Base-by-base conservation (phyloP, 176 grass and related monocot species). In the Ananas comosus region DNA sequence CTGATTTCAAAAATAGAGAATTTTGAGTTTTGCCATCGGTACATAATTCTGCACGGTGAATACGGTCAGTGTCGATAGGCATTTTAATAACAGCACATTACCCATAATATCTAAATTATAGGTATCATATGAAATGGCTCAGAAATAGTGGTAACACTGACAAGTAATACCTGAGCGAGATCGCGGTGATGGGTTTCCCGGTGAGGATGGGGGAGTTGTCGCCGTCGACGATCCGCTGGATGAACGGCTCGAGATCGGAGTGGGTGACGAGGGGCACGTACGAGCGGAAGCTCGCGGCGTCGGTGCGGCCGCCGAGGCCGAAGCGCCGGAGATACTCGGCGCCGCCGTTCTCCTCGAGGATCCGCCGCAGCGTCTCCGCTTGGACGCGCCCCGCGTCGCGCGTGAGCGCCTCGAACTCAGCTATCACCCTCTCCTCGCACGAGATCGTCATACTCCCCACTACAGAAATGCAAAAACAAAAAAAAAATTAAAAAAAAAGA, bases 321-420 rank as follows among this genome's bases (percentile, higher is more conserved):
- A 84, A 86, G 21, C 70, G 42, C 9, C 66, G 87, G 75, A 99
- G 80, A 68, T 99, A 99, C 66, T 99, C 95, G 56, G 90, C 80
- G 67, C 76, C 70, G 10, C 78, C 82, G 73, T 99, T 99, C 49
- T 74, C 65, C 48, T 91, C 78, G 0, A 99, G 90, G 72, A 99
- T 88, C 69, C 76, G 89, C 49, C 61, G 82, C 47, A 99, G 82
- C 9, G 90, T 88, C 50, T 88, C 90, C 12, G 57, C 72, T 79
- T 99, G 95, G 50, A 88, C 87, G 8, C 84, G 76, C 12, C 18
- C 67, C 10, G 85, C 69, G 66, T 94, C 84, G 33, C 72, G 80
- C 0, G 95, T 82, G 64, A 88, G 61, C 50, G 51, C 13, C 78
- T 94, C 95, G 13, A 94, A 99, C 66, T 99, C 87, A 0, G 80